Evolutionary conservation across 306 rosid species (phyloP).

Genomic region (Citrullus mucosospermus): DNA sequence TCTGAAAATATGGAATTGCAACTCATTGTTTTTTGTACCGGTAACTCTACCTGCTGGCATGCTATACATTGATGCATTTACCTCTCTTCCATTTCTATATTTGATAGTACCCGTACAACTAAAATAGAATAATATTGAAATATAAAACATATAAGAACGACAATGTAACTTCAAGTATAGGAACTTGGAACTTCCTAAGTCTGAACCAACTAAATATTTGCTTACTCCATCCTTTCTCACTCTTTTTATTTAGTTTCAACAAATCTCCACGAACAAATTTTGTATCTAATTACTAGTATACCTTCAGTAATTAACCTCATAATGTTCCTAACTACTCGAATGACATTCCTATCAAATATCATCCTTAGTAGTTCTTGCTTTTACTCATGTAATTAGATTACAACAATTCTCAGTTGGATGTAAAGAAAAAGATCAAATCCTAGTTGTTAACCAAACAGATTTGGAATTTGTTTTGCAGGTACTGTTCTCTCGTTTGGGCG

Average conservation of each 20-base stretch:
- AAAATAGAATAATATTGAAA: background rate
- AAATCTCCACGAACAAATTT: background rate
- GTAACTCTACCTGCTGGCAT: background rate
- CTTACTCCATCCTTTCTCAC: background rate
- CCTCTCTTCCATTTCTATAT: background rate
- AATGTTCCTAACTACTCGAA: background rate
- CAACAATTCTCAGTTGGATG: background rate
- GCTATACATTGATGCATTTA: background rate
- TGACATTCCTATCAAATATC: background rate
- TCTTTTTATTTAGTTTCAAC: background rate
- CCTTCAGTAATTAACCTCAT: background rate
- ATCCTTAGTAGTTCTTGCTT: background rate
- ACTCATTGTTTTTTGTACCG: background rate
- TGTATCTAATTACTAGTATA: background rate
- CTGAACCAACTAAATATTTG: background rate
- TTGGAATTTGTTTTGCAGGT: background rate
- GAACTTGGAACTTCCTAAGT: background rate
- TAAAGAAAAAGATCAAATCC: background rate
- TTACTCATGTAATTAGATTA: background rate
- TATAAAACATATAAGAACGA: background rate
- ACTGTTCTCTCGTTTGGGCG: background rate
- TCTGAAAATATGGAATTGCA: background rate
- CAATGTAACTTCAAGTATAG: background rate
- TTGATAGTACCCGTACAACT: background rate
- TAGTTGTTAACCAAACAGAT: background rate